phyloP scores from a whole-genome alignment of 2,329 filamentous ascomycete species.

The Colletotrichum spinosum region DNA sequence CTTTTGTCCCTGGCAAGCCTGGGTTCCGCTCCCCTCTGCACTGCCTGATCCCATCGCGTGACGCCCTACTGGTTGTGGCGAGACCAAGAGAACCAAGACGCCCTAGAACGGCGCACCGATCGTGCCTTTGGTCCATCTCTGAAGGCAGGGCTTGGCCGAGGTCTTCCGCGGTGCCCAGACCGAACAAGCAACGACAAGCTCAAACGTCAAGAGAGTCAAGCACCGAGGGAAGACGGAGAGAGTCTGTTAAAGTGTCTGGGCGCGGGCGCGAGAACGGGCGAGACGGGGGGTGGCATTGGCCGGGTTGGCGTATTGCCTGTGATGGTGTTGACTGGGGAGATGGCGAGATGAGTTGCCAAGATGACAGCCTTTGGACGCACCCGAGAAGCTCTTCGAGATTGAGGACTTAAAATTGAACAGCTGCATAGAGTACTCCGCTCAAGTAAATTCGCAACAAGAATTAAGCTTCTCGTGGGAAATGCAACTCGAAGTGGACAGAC shows the following conservation, averaged over 20 bases:
- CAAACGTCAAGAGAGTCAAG: constrained; percentile 8
- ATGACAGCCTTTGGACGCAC: too few species aligned
- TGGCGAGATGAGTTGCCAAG: neutral
- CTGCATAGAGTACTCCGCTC: too few species aligned
- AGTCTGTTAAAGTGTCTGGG: constrained; percentile 2
- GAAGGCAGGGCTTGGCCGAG: constrained; percentile 3
- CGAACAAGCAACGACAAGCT: constrained; percentile 31
- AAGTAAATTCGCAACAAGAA: too few species aligned
- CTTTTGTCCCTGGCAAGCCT: too few species aligned
- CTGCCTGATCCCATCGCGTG: constrained; percentile 17
- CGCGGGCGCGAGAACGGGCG: neutral
- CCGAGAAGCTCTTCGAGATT: too few species aligned
- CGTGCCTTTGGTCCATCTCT: neutral
- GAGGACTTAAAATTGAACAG: too few species aligned
- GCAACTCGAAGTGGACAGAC: too few species aligned
- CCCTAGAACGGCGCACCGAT: neutral
- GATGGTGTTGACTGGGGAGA: neutral
- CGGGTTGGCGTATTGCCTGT: too few species aligned
- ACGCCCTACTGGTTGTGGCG: constrained; percentile 23
- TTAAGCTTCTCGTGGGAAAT: too few species aligned
- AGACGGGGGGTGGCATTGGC: neutral
- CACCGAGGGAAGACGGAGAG: too few species aligned
- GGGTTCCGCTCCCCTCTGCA: too few species aligned
- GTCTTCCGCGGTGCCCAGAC: constrained; percentile 21
- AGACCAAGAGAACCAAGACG: constrained; percentile 19